Conservation (phyloP, 2,329 filamentous ascomycete species). For the Colletotrichum cereale region DNA sequence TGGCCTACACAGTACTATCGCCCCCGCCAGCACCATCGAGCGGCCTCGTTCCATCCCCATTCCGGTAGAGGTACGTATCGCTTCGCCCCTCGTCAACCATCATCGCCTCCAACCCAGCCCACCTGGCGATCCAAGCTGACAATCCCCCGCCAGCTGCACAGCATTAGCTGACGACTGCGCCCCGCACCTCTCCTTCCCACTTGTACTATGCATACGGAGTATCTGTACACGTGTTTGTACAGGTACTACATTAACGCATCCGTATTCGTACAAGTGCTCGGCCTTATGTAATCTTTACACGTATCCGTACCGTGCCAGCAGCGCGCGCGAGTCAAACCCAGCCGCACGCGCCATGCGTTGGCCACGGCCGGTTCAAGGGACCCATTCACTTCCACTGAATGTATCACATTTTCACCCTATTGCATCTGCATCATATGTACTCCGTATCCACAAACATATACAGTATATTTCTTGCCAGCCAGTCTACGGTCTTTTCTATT, state of each 20-base stretch:
- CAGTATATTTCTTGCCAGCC: slow-evolving; percentile 14
- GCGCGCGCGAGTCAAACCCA: slow-evolving; percentile 25
- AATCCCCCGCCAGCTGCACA: neutral
- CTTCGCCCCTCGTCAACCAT: neutral
- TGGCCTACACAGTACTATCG: neutral
- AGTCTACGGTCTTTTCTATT: neutral
- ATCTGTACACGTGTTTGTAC: no score
- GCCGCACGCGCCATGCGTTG: slow-evolving; percentile 30
- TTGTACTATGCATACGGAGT: no score
- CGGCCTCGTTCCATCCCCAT: neutral
- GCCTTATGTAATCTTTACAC: no score
- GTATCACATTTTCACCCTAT: slow-evolving; percentile 23
- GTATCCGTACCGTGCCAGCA: no score
- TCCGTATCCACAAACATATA: neutral
- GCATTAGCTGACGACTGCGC: slow-evolving; percentile 18
- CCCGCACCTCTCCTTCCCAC: neutral
- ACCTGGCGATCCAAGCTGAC: slow-evolving; percentile 4
- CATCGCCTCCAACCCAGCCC: neutral
- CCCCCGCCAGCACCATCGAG: slow-evolving; percentile 12
- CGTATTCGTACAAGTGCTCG: neutral
- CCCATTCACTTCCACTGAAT: slow-evolving; percentile 24
- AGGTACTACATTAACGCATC: no score
- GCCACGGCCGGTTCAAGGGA: slow-evolving; percentile 25
- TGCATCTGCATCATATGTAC: slow-evolving; percentile 7
- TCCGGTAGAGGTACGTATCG: slow-evolving; percentile 3